Conservation (phyloP, 208 protist genomes). For the Leishmania guyanensis region DNA sequence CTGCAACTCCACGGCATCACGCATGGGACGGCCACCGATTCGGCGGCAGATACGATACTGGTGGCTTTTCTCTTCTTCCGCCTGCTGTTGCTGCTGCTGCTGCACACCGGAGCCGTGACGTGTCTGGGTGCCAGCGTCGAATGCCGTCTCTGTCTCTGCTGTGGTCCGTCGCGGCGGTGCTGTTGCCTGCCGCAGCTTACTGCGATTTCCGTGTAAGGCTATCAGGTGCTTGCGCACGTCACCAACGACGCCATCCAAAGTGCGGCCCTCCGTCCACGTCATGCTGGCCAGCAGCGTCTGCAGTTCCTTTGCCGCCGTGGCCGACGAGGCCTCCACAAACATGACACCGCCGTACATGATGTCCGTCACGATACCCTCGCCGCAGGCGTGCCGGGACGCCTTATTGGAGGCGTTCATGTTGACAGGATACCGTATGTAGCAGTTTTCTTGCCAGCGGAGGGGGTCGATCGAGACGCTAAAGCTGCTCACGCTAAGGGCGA, state of each 20-base stretch:
- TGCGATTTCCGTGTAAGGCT: slow-evolving; percentile 6
- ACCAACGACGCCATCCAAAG: slow-evolving; percentile 31
- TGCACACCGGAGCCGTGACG: not conserved
- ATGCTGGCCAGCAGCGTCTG: slow-evolving; percentile 45
- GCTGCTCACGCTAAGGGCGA: slow-evolving; percentile 54
- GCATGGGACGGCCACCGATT: slow-evolving; percentile 66
- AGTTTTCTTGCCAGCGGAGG: slow-evolving; percentile 51
- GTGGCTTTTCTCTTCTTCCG: slow-evolving; percentile 12
- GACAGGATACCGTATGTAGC: slow-evolving; percentile 54
- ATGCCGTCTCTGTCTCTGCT: not conserved
- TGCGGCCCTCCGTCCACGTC: slow-evolving; percentile 43
- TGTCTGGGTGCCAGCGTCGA: not conserved
- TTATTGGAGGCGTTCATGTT: slow-evolving; percentile 47
- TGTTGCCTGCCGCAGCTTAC: slow-evolving; percentile 8
- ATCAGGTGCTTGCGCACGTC: slow-evolving; percentile 50
- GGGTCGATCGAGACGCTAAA: slow-evolving; percentile 83
- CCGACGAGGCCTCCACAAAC: slow-evolving; percentile 61
- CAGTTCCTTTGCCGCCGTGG: slow-evolving; percentile 39
- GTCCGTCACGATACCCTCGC: slow-evolving; percentile 85
- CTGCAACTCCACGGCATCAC: slow-evolving; percentile 59
- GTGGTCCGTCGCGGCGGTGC: not conserved
- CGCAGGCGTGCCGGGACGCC: slow-evolving; percentile 39
- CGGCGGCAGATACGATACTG: slow-evolving; percentile 55
- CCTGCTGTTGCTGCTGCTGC: not conserved
- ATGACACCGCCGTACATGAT: slow-evolving; percentile 87